phyloP scores from a whole-genome alignment of 768 basidiomycete species.

The Mycena rebaudengoi region DNA sequence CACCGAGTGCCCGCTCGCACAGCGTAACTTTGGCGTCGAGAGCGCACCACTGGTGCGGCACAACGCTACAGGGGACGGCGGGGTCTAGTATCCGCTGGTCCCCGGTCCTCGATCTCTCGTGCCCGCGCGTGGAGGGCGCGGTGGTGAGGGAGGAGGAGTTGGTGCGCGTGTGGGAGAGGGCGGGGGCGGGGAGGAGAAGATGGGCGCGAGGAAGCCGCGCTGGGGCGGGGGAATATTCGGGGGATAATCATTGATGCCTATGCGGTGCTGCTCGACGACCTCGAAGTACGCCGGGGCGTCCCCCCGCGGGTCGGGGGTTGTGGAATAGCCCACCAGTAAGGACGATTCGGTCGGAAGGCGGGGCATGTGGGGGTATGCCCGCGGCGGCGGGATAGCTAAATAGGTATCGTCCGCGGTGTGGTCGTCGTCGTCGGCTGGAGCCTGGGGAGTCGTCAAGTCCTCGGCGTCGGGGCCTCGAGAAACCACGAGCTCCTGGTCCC shows the following conservation, averaged over 20 bases:
- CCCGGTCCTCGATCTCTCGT: too few species aligned
- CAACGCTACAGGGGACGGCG: too few species aligned
- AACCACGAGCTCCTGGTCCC: conserved; percentile 83
- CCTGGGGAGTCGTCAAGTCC: conserved; percentile 56
- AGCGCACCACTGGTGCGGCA: too few species aligned
- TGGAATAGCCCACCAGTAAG: conserved; percentile 52
- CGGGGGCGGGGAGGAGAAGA: conserved; percentile 42
- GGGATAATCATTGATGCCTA: conserved; percentile 20
- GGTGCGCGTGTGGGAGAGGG: conserved; percentile 27
- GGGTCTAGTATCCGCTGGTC: too few species aligned
- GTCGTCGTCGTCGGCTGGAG: conserved; percentile 39
- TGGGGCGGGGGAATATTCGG: conserved; percentile 25
- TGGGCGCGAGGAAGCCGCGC: conserved; percentile 54
- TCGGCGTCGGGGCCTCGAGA: conserved; percentile 62
- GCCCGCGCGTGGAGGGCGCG: too few species aligned
- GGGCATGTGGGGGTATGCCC: conserved; percentile 49
- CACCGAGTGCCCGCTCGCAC: too few species aligned
- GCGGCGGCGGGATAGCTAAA: conserved; percentile 38
- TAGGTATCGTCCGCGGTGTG: background rate
- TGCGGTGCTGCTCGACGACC: conserved; percentile 50
- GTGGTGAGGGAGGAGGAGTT: conserved; percentile 34
- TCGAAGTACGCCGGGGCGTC: conserved; percentile 78
- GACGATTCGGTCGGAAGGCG: too few species aligned
- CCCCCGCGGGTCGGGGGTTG: conserved; percentile 58
- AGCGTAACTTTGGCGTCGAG: too few species aligned